Evolutionary conservation across 2,329 filamentous ascomycete species (phyloP).

Genomic region (Exophiala viscosa): DNA sequence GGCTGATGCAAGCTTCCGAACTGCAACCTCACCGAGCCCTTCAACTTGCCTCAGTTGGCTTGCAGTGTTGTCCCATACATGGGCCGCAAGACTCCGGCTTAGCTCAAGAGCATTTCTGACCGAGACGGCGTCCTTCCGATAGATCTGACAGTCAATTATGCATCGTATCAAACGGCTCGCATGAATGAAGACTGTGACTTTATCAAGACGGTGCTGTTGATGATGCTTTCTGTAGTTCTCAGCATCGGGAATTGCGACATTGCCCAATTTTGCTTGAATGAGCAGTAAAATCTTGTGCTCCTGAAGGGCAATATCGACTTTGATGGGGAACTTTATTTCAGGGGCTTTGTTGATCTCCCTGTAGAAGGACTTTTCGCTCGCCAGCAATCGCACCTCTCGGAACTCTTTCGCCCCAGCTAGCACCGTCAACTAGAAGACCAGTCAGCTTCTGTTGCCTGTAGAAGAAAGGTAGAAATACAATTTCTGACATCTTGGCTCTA

Average conservation of each 20-base stretch:
- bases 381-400: slow-evolving; percentile 65
- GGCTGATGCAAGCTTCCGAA: slow-evolving; percentile 68
- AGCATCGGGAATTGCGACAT: slow-evolving; percentile 58
- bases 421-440: slow-evolving; percentile 54
- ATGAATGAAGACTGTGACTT: slow-evolving; percentile 62
- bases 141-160: slow-evolving; percentile 68
- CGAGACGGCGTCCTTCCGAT: slow-evolving; percentile 61
- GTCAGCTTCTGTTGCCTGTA: not conserved
- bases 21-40: slow-evolving; percentile 69
- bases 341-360: slow-evolving; percentile 67
- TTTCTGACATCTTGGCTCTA: slow-evolving; percentile 60
- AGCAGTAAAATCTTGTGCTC: slow-evolving; percentile 75
- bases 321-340: slow-evolving; percentile 67
- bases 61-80: slow-evolving; percentile 76
- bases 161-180: slow-evolving; percentile 69
- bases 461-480: slow-evolving; percentile 51
- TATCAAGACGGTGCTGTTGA: slow-evolving; percentile 50
- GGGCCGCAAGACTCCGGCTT: slow-evolving; percentile 69
- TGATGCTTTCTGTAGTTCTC: slow-evolving; percentile 54
- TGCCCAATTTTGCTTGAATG: slow-evolving; percentile 71
- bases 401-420: slow-evolving; percentile 70
- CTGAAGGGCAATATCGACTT: slow-evolving; percentile 60
- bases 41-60: slow-evolving; percentile 80
- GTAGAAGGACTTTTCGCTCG: slow-evolving; percentile 65
- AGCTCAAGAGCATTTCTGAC: slow-evolving; percentile 70